These are phyloP conservation scores for Fraxinus platypoda DNA, from an alignment of 305 asterid genomes.

Conservation along the genomic window DNA sequence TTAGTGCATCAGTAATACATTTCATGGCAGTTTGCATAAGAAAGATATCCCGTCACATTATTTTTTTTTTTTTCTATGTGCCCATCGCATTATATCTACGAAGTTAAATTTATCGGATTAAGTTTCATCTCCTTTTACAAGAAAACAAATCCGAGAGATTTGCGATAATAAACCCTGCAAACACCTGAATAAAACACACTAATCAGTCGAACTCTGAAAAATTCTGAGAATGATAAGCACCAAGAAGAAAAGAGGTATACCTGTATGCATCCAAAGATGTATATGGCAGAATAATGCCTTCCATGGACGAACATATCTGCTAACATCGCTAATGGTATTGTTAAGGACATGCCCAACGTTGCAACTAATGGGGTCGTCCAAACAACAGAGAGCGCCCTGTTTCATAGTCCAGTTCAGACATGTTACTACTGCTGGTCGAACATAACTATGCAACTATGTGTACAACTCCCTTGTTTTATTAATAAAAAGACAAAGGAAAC, in stretches of 20 bases:
- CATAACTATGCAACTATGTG: background rate
- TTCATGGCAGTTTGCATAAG: background rate
- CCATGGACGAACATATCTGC: conserved; percentile 79
- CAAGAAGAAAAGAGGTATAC: conserved; percentile 18
- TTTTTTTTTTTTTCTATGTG: no score
- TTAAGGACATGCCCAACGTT: conserved; percentile 75
- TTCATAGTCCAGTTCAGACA: conserved; percentile 1
- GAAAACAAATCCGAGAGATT: conserved; percentile 52
- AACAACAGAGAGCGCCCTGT: conserved; percentile 75
- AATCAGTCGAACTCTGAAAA: background rate
- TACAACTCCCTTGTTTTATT: background rate
- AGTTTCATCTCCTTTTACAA: conserved; percentile 35
- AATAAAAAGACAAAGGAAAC: background rate
- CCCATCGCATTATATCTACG: background rate
- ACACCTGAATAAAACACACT: conserved; percentile 46
- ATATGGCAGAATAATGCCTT: conserved; percentile 55
- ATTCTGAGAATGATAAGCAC: background rate
- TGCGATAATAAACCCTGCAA: conserved; percentile 66
- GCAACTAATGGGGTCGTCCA: conserved; percentile 83
- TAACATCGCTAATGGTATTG: conserved; percentile 76
- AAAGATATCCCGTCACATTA: no score
- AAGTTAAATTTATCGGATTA: background rate
- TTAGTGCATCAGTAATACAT: background rate
- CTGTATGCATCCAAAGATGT: conserved; percentile 74
- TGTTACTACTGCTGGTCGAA: background rate